Conservation (phyloP, 2,329 filamentous ascomycete species). For the Teratosphaeria destructans region DNA sequence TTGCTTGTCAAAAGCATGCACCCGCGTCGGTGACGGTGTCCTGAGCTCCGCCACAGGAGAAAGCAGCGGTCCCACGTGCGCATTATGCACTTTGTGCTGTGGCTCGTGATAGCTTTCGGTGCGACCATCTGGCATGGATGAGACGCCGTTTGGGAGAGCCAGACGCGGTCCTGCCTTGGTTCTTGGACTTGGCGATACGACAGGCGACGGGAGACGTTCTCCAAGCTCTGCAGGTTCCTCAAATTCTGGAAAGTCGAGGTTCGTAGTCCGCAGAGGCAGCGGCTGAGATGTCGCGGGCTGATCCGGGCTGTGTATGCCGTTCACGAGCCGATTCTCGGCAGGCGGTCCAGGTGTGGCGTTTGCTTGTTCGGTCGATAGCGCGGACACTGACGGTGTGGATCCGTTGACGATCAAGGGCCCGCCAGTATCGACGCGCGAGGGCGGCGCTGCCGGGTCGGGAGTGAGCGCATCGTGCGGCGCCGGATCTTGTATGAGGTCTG, state of each 20-base stretch:
- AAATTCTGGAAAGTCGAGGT: neutral
- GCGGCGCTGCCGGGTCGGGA: slow-evolving; percentile 1
- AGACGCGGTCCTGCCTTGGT: slow-evolving; percentile 9
- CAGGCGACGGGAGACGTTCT: neutral
- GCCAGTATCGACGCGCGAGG: slow-evolving; percentile 8
- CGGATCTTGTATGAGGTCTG: slow-evolving; percentile 11
- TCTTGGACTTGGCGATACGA: slow-evolving; percentile 8
- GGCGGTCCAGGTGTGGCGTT: slow-evolving; percentile 9
- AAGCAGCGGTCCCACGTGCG: slow-evolving; percentile 33
- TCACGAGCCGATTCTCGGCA: neutral
- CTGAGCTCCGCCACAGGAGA: slow-evolving; percentile 65
- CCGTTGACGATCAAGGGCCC: slow-evolving; percentile 34
- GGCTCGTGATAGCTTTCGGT: slow-evolving; percentile 5
- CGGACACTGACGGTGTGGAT: slow-evolving; percentile 15
- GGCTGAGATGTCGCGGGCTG: neutral
- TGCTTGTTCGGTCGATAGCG: slow-evolving; percentile 5
- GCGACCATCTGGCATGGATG: slow-evolving; percentile 2
- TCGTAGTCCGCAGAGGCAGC: slow-evolving; percentile 13
- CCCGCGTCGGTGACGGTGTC: slow-evolving; percentile 58
- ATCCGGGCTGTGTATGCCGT: neutral
- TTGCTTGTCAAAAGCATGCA: slow-evolving; percentile 42
- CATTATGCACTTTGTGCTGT: slow-evolving; percentile 1
- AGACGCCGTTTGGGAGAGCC: slow-evolving; percentile 15
- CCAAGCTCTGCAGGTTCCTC: neutral
- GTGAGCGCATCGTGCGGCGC: slow-evolving; percentile 8